Base-by-base conservation (phyloP, 2,329 filamentous ascomycete genomes). In the Cladobotryum protrusum region DNA sequence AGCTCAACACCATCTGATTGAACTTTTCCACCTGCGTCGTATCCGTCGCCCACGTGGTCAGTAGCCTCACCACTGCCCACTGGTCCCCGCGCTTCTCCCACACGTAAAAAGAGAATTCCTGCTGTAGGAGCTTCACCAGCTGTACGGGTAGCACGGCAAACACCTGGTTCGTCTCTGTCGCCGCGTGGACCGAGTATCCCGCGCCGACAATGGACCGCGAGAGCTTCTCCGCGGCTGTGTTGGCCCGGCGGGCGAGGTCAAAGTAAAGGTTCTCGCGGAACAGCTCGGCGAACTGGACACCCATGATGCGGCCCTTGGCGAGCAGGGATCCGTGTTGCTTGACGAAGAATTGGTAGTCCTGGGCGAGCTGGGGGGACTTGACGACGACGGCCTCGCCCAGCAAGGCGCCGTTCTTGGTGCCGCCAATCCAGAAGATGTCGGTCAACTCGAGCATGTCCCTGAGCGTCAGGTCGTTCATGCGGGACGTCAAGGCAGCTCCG, bases 351-450 rank as follows among this genome's bases (percentile, higher is more conserved):
- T 71, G 70, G 51, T 74, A 78, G 33, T 74, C 75, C 5, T 69
- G 62, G 0, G 73, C 70, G 0, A 77, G 59, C 1, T 48, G 44
- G 0, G 58, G 40, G 24, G 72, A 63, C 45, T 74, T 74, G 20
- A 77, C 71, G 0, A 78, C 67, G 6, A 78, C 70, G 2, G 74
- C 75, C 52, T 78, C 75, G 1, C 75, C 75, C 3, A 78, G 64
- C 3, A 78, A 56, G 0, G 74, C 73, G 1, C 75, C 75, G 53
- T 74, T 74, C 54, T 78, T 78, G 4, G 75, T 78, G 0, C 75
- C 75, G 3, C 75, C 75, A 35, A 78, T 76, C 75, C 75, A 78
- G 61, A 78, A 78, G 17, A 78, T 73, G 48, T 78, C 75, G 0
- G 72, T 74, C 37, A 75, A 56, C 4, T 74, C 68, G 2, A 75